A percentile compares a stretch with the other conserved stretches of the same genome.
Evolutionary conservation across 2,329 filamentous ascomycete genomes (phyloP).

Genomic region (Diaporthe citriasiana): DNA sequence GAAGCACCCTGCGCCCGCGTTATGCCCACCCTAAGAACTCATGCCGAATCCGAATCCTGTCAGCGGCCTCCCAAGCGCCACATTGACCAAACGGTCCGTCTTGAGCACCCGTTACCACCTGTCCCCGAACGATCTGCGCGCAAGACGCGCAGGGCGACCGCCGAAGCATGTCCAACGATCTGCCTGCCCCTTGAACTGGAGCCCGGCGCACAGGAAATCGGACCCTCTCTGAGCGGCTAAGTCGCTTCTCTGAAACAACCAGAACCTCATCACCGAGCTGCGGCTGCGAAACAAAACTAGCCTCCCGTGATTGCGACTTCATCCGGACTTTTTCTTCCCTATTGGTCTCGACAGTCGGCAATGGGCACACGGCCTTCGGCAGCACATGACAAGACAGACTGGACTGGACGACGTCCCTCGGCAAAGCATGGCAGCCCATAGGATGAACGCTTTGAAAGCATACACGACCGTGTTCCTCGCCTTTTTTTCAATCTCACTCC

Average conservation of each 20-base stretch:
- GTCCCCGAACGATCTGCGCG: conserved; percentile 5
- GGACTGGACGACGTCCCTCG: conserved; percentile 1
- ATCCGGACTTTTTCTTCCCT: neutral
- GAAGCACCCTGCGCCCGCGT: conserved; percentile 3
- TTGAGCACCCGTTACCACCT: neutral
- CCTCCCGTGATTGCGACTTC: neutral
- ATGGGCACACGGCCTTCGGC: neutral
- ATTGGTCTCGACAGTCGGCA: neutral
- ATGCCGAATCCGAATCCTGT: neutral
- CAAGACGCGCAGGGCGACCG: neutral
- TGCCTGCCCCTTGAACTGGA: neutral
- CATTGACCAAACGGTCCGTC: neutral
- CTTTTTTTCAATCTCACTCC: too few relatives aligned
- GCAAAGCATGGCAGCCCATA: neutral
- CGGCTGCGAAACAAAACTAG: conserved; percentile 9
- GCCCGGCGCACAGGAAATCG: neutral
- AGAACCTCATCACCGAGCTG: conserved; percentile 8
- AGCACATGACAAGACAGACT: conserved; percentile 10
- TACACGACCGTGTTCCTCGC: neutral
- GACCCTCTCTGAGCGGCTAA: conserved; percentile 22
- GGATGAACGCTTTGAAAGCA: neutral
- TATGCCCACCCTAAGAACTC: conserved; percentile 1
- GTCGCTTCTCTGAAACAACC: conserved; percentile 27
- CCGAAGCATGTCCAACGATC: neutral
- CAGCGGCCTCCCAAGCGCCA: conserved; percentile 27